Conservation (phyloP, 345 rosid genomes). For the Populus euphratica region DNA sequence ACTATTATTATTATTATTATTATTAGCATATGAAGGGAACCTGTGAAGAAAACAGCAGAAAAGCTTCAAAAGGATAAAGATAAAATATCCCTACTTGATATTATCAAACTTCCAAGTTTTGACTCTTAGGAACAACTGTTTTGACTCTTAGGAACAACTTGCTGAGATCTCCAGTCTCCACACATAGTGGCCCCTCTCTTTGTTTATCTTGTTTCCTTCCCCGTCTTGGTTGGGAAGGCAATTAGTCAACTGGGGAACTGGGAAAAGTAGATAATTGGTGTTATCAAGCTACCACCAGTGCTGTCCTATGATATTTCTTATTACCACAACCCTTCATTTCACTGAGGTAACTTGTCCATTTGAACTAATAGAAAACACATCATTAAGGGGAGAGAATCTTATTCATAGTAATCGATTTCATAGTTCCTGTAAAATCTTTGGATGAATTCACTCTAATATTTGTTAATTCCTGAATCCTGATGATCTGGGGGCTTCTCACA, state of each 20-base stretch:
- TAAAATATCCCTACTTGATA: background rate
- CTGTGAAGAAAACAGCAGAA: no score
- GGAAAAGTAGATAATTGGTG: background rate
- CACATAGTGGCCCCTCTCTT: background rate
- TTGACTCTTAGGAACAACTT: no score
- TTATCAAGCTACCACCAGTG: no score
- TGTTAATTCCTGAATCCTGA: background rate
- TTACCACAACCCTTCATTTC: no score
- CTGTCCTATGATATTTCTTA: no score
- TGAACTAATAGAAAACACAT: background rate
- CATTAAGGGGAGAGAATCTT: background rate
- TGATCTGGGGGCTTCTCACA: slow-evolving; percentile 12
- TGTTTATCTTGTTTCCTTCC: background rate
- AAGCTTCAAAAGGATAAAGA: no score
- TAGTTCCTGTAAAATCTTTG: background rate
- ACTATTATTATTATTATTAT: no score
- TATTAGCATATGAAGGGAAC: no score
- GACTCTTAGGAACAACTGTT: background rate
- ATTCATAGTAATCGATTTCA: background rate
- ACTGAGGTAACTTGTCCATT: background rate
- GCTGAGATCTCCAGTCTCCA: background rate
- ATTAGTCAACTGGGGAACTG: background rate
- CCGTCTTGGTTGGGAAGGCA: background rate
- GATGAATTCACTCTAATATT: background rate
- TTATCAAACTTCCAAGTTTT: background rate